Conservation (phyloP, 345 rosid genomes). For the Brassica juncea region DNA sequence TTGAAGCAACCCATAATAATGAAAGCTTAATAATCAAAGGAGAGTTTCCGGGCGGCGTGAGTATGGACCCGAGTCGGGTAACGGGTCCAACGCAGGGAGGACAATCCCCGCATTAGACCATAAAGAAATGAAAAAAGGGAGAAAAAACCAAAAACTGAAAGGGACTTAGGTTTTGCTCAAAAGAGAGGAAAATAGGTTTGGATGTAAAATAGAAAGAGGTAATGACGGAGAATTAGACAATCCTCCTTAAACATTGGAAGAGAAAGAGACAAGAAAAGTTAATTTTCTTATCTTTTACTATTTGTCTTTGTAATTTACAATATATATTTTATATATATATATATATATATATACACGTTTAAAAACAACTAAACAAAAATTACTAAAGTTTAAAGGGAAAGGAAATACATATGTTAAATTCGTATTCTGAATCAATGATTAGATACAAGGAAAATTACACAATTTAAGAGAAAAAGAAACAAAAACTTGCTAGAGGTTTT, state of each 20-base stretch:
- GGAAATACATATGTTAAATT: conserved; percentile 13
- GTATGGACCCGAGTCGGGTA: conserved; percentile 66
- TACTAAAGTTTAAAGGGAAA: not conserved
- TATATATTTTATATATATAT: not conserved
- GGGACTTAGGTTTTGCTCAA: not conserved
- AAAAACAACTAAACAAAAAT: not conserved
- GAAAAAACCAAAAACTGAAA: conserved; percentile 13
- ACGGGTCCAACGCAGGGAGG: conserved; percentile 53
- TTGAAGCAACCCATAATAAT: conserved; percentile 74
- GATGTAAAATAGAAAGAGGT: conserved; percentile 31
- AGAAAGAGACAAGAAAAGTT: conserved; percentile 11
- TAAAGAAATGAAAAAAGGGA: conserved; percentile 16
- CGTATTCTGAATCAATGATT: conserved; percentile 6
- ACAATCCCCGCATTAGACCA: conserved; percentile 51
- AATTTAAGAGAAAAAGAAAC: not conserved
- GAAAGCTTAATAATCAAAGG: conserved; percentile 8
- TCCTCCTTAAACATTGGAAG: conserved; percentile 38
- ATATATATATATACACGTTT: not conserved
- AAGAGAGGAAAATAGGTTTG: conserved; percentile 12
- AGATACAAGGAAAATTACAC: not conserved
- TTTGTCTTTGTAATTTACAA: conserved; percentile 13
- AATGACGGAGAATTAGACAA: conserved; percentile 28
- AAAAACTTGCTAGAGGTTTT: not conserved
- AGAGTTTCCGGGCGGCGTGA: conserved; percentile 40
- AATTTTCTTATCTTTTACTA: not conserved